Conservation (phyloP, 140 eudicot genomes). For the Stevia rebaudiana region DNA sequence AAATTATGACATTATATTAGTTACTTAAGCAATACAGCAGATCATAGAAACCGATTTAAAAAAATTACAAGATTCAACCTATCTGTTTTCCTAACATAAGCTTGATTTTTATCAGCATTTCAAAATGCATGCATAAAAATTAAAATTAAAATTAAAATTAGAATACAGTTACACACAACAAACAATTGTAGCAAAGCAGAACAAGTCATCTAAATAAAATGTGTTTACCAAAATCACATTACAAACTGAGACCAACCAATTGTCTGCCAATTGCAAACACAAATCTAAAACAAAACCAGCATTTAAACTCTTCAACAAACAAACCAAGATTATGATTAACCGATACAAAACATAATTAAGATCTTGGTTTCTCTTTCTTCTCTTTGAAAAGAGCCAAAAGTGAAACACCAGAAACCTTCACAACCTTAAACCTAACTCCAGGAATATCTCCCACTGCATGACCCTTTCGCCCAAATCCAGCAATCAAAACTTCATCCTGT, state of each 20-base stretch:
- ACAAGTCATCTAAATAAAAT: slow-evolving; percentile 22
- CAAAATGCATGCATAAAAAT: not conserved
- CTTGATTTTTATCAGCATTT: not conserved
- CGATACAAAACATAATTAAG: slow-evolving; percentile 28
- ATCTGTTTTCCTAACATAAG: no score
- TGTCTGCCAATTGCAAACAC: slow-evolving; percentile 25
- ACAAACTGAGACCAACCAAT: slow-evolving; percentile 25
- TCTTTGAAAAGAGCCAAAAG: slow-evolving; percentile 55
- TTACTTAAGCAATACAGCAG: no score
- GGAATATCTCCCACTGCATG: slow-evolving; percentile 99
- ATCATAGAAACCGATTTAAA: no score
- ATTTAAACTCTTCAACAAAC: slow-evolving; percentile 23
- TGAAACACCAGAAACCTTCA: slow-evolving; percentile 96
- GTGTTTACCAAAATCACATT: slow-evolving; percentile 32
- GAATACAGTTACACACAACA: no score
- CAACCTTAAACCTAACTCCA: slow-evolving; percentile 95
- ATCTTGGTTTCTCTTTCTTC: slow-evolving; percentile 90
- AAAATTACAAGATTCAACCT: no score
- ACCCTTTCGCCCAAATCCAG: slow-evolving; percentile 96
- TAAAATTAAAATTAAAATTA: no score
- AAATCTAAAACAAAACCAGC: slow-evolving; percentile 18
- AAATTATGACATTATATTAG: no score
- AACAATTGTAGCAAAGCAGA: not conserved
- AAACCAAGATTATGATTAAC: slow-evolving; percentile 7
- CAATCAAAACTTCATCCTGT: slow-evolving; percentile 89